Evolutionary conservation across 1,139 yeast species (phyloP).

Genomic region (Candida glucosophila): DNA sequence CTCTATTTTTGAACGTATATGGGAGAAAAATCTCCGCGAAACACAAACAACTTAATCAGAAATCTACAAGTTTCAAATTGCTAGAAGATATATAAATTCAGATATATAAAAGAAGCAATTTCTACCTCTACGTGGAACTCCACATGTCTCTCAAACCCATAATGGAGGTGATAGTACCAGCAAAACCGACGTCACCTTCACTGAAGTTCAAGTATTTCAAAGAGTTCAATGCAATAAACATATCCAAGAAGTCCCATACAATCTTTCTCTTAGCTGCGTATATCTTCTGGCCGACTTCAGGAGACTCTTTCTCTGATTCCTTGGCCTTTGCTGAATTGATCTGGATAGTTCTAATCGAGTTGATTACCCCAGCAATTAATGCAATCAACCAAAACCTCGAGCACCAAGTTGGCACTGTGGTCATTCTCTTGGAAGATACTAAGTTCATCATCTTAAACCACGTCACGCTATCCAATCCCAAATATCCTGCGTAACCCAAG

Average conservation of each 20-base stretch:
- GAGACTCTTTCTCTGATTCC: slow-evolving; percentile 26
- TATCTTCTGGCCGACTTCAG: slow-evolving; percentile 20
- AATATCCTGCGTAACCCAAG: slow-evolving; percentile 66
- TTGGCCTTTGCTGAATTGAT: slow-evolving; percentile 14
- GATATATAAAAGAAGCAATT: not conserved
- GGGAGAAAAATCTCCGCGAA: not conserved
- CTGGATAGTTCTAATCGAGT: slow-evolving; percentile 39
- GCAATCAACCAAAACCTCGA: slow-evolving; percentile 77
- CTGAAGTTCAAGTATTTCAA: slow-evolving; percentile 53
- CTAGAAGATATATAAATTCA: not conserved
- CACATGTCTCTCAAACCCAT: slow-evolving; percentile 74
- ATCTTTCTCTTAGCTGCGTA: slow-evolving; percentile 52
- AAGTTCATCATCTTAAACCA: slow-evolving; percentile 54
- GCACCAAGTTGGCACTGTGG: slow-evolving; percentile 31
- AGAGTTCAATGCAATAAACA: slow-evolving; percentile 66
- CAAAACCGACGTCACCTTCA: slow-evolving; percentile 79
- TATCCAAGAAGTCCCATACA: slow-evolving; percentile 73
- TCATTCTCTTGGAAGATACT: slow-evolving; percentile 24
- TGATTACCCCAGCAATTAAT: slow-evolving; percentile 51
- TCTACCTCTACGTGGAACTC: slow-evolving; percentile 21
- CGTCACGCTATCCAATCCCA: slow-evolving; percentile 63
- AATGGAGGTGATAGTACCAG: slow-evolving; percentile 76
- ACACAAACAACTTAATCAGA: slow-evolving; percentile 1
- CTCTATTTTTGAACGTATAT: slow-evolving; percentile 1
- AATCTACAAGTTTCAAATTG: not conserved